Base-by-base conservation (phyloP, 306 rosid species). In the Medicago ruthenica region DNA sequence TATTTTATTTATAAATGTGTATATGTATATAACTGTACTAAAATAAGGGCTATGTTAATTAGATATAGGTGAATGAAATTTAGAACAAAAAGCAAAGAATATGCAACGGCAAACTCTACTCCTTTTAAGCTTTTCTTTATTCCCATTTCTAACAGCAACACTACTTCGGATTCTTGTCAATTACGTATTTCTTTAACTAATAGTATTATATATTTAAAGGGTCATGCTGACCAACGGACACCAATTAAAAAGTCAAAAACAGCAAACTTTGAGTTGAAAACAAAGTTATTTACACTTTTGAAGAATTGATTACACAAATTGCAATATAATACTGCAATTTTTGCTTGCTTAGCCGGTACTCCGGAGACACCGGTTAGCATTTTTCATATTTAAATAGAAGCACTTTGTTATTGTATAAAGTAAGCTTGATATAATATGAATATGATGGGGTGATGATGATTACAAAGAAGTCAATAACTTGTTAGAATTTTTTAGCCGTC, bases 101-200 rank as follows among this genome's bases (percentile, higher is more conserved):
- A 60, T 60, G 74, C 71, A 79, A 68, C 47, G 68, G 67, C 84
- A 62, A 79, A 48, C 80, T 83, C 69, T 17, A 54, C 41, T 45
- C 41, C 42, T 81, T 81, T 67, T 75, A 79, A 61, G 74, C 86
- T 74, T 77, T 82, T 73, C 66, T 76, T 73, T 66, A 78, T 75
- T 69, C 83, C 17, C 4, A 59, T 37, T 45, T 76, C 81, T 50
- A 54, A 55, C 75, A 10, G 67, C 79, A 59, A 67, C 75, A 31
- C 78, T 77, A 58, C 85, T 76, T 71, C 11, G 86, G 88, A 84
- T 87, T 79, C 86, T 82, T 55, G n/a, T 13, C 73, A 51, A 76
- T 70, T 75, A 50, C 58, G 2, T 45, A 45, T 45, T 45, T 13
- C 7, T 45, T 12, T 45, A 45, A 44, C 14, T 4, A 44, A 44